phyloP scores from a whole-genome alignment of 345 rosid genomes.

The Lumnitzera racemosa region DNA sequence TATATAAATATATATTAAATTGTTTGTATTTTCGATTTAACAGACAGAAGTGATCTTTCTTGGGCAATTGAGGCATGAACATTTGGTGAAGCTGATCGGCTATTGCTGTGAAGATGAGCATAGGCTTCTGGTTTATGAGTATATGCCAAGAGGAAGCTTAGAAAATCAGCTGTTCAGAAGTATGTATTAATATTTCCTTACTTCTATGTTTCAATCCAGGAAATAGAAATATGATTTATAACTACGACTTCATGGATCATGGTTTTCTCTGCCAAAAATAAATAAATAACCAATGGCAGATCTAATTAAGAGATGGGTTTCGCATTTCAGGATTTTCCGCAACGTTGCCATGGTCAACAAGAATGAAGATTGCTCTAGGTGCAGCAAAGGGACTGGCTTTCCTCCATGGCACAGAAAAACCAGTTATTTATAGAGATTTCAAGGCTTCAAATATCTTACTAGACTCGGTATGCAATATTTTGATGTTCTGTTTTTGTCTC shows the following conservation, averaged over 20 bases:
- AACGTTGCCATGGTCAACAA: constrained; percentile 78
- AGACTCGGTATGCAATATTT: constrained; percentile 50
- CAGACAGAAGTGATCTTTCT: constrained; percentile 87
- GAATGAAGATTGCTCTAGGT: constrained; percentile 84
- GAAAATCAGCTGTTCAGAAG: constrained; percentile 86
- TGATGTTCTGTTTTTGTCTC: neutral
- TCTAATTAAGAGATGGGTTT: neutral
- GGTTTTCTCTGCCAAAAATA: neutral
- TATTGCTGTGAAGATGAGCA: constrained; percentile 92
- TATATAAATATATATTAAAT: neutral
- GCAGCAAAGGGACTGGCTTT: constrained; percentile 86
- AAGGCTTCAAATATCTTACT: constrained; percentile 83
- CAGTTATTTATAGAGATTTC: constrained; percentile 84
- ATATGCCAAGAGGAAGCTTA: constrained; percentile 92
- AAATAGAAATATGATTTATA: no score
- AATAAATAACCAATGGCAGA: neutral
- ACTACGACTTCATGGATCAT: no score
- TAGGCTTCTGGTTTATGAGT: constrained; percentile 74
- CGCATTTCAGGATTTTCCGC: constrained; percentile 51
- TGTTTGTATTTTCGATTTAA: neutral
- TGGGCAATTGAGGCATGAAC: constrained; percentile 68
- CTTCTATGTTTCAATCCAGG: neutral
- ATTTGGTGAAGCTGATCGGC: constrained; percentile 80
- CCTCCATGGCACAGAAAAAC: constrained; percentile 72
- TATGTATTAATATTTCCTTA: constrained; percentile 14